Evolutionary conservation across 352 stramenopile genomes (phyloP).

Genomic region (Phytophthora brassicae): DNA sequence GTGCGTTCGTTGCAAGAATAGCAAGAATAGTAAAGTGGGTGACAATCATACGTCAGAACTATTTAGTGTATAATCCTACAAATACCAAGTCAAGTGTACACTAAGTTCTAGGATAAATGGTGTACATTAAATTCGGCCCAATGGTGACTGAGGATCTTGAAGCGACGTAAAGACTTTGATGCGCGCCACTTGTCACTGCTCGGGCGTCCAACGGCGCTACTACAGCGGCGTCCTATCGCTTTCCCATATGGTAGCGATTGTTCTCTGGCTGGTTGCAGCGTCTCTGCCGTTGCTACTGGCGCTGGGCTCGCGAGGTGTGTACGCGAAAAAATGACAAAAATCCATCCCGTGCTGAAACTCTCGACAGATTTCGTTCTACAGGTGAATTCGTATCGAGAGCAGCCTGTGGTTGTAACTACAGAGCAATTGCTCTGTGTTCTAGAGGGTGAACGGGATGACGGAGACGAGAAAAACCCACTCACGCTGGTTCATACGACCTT

Average conservation of each 20-base stretch:
- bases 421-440: conserved; percentile 67
- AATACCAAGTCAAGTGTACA: conserved; percentile 1
- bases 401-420: conserved; percentile 53
- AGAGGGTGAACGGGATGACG: conserved; percentile 41
- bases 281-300: conserved; percentile 62
- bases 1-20: too few species aligned
- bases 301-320: conserved; percentile 50
- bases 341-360: conserved; percentile 6
- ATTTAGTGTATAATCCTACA: background rate
- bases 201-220: conserved; percentile 59
- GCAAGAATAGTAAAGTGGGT: too few species aligned
- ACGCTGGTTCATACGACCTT: conserved; percentile 53
- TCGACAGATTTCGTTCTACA: conserved; percentile 61
- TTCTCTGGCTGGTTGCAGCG: conserved; percentile 41
- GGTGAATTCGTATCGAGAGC: conserved; percentile 61
- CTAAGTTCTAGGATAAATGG: too few species aligned
- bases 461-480: conserved; percentile 7
- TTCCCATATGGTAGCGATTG: conserved; percentile 47
- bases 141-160: conserved; percentile 11
- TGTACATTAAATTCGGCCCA: too few species aligned
- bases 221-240: conserved; percentile 55
- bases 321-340: conserved; percentile 5
- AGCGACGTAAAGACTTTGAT: conserved; percentile 29
- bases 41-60: background rate
- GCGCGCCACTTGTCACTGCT: conserved; percentile 48